Evolutionary conservation across 2,329 filamentous ascomycete genomes (phyloP).

Genomic region (Sphaerulina populicola): DNA sequence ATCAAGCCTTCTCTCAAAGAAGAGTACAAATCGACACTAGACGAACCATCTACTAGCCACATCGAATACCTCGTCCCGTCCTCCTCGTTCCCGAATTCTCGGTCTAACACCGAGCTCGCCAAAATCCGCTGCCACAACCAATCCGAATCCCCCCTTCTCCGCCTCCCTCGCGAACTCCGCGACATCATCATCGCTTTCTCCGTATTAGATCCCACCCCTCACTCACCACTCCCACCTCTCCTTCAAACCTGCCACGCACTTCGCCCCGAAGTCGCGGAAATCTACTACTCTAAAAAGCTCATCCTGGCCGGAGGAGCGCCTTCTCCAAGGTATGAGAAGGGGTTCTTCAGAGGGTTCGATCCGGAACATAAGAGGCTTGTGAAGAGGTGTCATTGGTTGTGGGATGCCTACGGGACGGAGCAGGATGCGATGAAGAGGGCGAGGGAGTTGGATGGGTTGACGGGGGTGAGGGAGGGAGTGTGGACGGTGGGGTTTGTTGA

Average conservation of each 20-base stretch:
- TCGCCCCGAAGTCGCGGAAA: constrained; percentile 9
- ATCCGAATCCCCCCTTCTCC: constrained; percentile 6
- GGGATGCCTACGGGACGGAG: constrained; percentile 12
- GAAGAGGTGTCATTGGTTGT: constrained; percentile 11
- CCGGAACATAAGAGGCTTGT: constrained; percentile 9
- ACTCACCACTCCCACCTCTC: constrained; percentile 6
- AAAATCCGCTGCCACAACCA: constrained; percentile 4
- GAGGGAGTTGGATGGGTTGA: constrained; percentile 8
- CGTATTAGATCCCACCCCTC: not conserved
- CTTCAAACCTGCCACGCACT: not conserved
- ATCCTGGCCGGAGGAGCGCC: constrained; percentile 8
- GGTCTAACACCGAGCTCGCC: not conserved
- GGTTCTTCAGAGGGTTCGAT: constrained; percentile 7
- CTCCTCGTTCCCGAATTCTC: not conserved
- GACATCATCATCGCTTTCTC: constrained; percentile 7
- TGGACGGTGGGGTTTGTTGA: constrained; percentile 15
- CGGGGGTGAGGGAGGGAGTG: constrained; percentile 5
- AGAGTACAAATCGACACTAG: not conserved
- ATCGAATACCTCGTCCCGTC: not conserved
- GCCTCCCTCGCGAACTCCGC: constrained; percentile 11
- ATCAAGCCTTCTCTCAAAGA: not conserved
- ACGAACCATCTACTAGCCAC: not conserved
- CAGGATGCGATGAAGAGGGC: constrained; percentile 11
- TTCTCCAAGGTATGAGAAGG: constrained; percentile 3
- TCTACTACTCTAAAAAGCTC: constrained; percentile 8